Evolutionary conservation across 345 rosid genomes (phyloP).

Genomic region (Geranium brycei): DNA sequence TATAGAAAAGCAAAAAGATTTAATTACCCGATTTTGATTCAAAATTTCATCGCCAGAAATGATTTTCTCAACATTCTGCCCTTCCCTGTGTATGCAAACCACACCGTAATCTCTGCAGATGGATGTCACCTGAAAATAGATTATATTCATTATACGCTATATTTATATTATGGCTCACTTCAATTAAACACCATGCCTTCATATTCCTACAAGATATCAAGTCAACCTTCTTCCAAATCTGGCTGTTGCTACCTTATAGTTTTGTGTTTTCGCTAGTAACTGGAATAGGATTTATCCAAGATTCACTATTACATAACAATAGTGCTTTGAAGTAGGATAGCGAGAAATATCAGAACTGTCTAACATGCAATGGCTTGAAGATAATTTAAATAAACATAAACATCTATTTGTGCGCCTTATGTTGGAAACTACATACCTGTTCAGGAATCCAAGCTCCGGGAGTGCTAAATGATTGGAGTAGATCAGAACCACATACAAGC

Average conservation of each 20-base stretch:
- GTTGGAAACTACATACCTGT: slow-evolving; percentile 34
- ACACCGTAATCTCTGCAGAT: slow-evolving; percentile 71
- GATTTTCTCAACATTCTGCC: slow-evolving; percentile 52
- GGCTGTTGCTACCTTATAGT: no score
- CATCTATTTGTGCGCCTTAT: no score
- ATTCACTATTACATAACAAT: no score
- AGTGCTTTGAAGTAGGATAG: no score
- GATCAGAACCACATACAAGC: slow-evolving; percentile 92
- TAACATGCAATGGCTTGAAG: no score
- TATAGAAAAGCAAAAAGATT: background rate
- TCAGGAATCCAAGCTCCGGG: slow-evolving; percentile 82
- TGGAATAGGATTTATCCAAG: no score
- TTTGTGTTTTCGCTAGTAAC: no score
- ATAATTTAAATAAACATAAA: no score
- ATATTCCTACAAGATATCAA: no score
- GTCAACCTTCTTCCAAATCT: no score
- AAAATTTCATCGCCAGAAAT: slow-evolving; percentile 38
- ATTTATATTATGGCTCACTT: background rate
- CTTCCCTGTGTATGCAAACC: slow-evolving; percentile 80
- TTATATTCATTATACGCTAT: background rate
- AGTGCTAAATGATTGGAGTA: slow-evolving; percentile 56
- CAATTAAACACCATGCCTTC: no score
- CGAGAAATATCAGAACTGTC: no score
- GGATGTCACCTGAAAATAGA: slow-evolving; percentile 33
- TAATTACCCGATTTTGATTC: slow-evolving; percentile 34